Conservation (phyloP, 768 basidiomycete species). For the Kwoniella dejecticola region DNA sequence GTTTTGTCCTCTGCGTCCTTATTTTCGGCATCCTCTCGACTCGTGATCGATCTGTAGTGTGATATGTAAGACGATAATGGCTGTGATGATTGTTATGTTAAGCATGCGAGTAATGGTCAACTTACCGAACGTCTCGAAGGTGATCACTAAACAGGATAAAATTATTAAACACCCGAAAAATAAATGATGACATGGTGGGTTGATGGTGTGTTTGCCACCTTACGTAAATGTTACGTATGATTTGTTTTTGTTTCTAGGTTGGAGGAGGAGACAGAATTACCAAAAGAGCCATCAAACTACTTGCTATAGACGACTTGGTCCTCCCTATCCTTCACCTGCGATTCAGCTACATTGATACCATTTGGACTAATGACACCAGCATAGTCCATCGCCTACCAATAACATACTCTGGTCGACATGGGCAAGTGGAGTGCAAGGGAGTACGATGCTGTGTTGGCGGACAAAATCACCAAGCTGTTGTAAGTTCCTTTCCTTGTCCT, state of each 20-base stretch:
- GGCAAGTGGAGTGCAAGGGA: conserved; percentile 35
- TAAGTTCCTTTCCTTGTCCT: conserved; percentile 16
- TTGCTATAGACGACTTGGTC: too few species aligned
- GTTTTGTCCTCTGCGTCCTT: conserved; percentile 85
- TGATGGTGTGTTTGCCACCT: not conserved
- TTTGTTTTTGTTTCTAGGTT: not conserved
- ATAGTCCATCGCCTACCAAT: too few species aligned
- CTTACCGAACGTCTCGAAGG: not conserved
- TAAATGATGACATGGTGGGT: not conserved
- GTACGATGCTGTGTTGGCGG: conserved; percentile 27
- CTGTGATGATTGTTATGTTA: too few species aligned
- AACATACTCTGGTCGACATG: conserved; percentile 21
- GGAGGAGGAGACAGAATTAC: too few species aligned
- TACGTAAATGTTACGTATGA: not conserved
- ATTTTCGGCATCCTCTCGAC: conserved; percentile 79
- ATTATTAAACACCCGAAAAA: not conserved
- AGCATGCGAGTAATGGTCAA: not conserved
- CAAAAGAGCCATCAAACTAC: too few species aligned
- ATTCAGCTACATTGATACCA: too few species aligned
- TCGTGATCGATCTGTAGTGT: too few species aligned
- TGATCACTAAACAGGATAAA: conserved; percentile 12
- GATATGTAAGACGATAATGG: too few species aligned
- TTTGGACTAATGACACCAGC: too few species aligned
- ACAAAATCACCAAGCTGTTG: conserved; percentile 34
- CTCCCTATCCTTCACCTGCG: not conserved